Base-by-base conservation (phyloP, 768 basidiomycete species). In the Boletus barrowsii region DNA sequence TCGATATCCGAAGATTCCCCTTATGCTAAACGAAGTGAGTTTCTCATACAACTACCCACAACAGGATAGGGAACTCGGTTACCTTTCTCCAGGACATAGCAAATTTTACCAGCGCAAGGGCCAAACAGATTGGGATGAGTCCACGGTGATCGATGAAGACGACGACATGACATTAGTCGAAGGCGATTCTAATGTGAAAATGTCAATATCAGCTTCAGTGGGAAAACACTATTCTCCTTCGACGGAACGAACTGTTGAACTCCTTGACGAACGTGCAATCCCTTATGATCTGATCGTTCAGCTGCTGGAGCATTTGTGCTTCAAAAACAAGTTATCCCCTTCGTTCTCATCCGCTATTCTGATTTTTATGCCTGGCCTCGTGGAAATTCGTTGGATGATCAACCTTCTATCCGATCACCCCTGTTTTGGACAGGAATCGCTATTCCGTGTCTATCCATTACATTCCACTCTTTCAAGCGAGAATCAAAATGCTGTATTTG, bases 381-480 rank as follows among this genome's bases (percentile, higher is more conserved):
- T 86, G 32, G 95, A 97, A 72, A 99, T 99, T 52, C 84, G 95
- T 35, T 83, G 88, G 24, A 69, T 99, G 57, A 87, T 85, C 62
- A 95, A 98, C 62, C 73, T 88, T 45, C 76, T 98, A 24, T 72
- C 75, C 42, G 88, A 89, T 49, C 95, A 99, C 67, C 75, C 75
- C 2, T 62, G 68, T 0, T 96, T 98, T 68, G 84, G 89, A 26
- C 76, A 76, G 9, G 72, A 74, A 18, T 72, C 79, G 2, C 72
- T 71, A 22, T 98, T 95, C 73, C 80, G 78, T 54, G 74, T 98
- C 36, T 88, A 88, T 66, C 91, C 91, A 3, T 74, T 99, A 11
- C 96, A 99, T 72, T 98, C 96, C 0, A 93, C 86, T 2, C 84
- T 98, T 47, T 93, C 94, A 17, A 93, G 83, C 61, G 95, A 98